Percentiles rank a stretch among this genome's conserved stretches.
Evolutionary conservation across 2,329 filamentous ascomycete genomes (phyloP).

Genomic region (Orbilia quercus): DNA sequence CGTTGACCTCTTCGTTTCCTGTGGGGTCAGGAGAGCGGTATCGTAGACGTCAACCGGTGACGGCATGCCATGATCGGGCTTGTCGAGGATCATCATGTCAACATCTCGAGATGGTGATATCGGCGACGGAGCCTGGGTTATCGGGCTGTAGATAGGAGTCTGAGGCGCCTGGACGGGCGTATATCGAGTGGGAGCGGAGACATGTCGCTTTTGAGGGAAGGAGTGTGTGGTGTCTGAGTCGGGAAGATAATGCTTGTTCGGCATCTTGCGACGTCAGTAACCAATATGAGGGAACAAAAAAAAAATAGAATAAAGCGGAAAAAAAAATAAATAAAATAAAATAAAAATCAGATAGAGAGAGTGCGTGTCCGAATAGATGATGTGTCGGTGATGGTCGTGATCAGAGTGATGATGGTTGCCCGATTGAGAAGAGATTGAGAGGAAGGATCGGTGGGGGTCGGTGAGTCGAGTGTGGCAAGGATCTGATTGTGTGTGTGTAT

Average conservation of each 20-base stretch:
- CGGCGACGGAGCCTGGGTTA: slow-evolving; percentile 53
- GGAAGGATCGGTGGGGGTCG: slow-evolving; percentile 29
- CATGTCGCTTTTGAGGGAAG: slow-evolving; percentile 54
- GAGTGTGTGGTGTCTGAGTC: slow-evolving; percentile 37
- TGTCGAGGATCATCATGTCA: slow-evolving; percentile 50
- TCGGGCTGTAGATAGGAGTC: slow-evolving; percentile 49
- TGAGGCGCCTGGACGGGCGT: slow-evolving; percentile 42
- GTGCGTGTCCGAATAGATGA: neutral
- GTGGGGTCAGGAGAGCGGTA: slow-evolving; percentile 47
- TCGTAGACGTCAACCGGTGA: slow-evolving; percentile 47
- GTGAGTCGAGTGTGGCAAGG: slow-evolving; percentile 36
- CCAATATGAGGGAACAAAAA: slow-evolving; percentile 3
- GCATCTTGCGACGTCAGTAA: slow-evolving; percentile 36
- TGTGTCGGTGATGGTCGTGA: slow-evolving; percentile 29
- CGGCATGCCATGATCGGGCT: slow-evolving; percentile 20
- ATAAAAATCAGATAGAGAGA: neutral
- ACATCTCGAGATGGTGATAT: slow-evolving; percentile 51
- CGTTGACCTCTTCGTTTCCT: slow-evolving; percentile 54
- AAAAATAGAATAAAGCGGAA: too few relatives aligned
- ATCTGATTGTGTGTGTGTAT: slow-evolving; percentile 32
- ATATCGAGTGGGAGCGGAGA: slow-evolving; percentile 54
- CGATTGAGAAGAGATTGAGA: slow-evolving; percentile 4
- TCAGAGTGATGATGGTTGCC: slow-evolving; percentile 27
- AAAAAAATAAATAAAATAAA: too few relatives aligned
- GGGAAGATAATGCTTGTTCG: slow-evolving; percentile 52